Evolutionary conservation across 1,284 basidiomycete species (phyloP), one percentile per base, ranked within the genome.

Genomic region (Ceratorhiza oryzae-sativae): DNA sequence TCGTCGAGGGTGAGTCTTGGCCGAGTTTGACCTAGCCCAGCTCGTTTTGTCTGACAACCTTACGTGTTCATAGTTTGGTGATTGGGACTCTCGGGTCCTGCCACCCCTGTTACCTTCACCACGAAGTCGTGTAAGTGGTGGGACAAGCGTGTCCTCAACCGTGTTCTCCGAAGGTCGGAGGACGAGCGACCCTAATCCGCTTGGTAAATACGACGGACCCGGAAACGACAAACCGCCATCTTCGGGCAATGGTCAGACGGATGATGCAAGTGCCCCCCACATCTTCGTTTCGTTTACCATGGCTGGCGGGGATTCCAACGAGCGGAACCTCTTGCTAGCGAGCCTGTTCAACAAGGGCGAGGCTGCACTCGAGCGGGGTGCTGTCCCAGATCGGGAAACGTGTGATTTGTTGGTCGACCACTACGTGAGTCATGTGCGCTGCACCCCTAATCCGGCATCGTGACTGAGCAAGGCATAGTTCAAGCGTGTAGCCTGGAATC

Each of bases 401-500:
- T 74, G 73, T 30, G 73, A 74, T 60, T 25, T 36, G 39, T 55
- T 74, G 23, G 63, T 62, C 20, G 55, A 56, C 20, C 48, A 59
- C 45, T 74, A 74, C 61, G 73, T 74, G 59, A 71, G 72, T 71
- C 30, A 23, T 13, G 15, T 5, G 4, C 45, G 10, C n/a, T n/a
- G n/a, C n/a, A 12, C 30, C 46, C 2, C 41, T 13, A 10, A n/a
- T 55, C 20, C 34, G 45, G 6, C 13, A 39, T 23, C 23, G 20
- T 25, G 36, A 6, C 36, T 42, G 34, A 34, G 18, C 27, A 15
- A 13, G 30, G 20, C 41, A 1, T 41, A 73, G 72, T 61, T 73
- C 13, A 51, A 67, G 8, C 60, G 71, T 18, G 45, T 74, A 10
- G 70, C 71, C 9, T 74, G 73, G 73, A 62, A 72, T 42, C 73